Percentiles rank a stretch among this genome's conserved stretches.
These are phyloP conservation scores for Ensete ventricosum DNA, from an alignment of 176 grass and related monocot species.

Conservation along the genomic window DNA sequence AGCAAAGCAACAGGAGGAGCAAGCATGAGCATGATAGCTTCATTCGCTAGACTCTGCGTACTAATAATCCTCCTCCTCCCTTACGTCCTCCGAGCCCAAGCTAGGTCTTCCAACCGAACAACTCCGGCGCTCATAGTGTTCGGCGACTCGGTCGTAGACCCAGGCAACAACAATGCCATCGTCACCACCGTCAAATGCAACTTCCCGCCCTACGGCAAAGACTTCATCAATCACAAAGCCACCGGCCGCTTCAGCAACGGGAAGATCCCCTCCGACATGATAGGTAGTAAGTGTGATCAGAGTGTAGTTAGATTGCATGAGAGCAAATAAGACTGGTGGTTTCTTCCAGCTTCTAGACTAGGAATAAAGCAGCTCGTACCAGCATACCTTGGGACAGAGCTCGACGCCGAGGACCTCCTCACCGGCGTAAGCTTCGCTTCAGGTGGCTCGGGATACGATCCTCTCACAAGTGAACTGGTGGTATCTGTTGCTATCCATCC, in stretches of 20 bases:
- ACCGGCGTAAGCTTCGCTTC: constrained; percentile 90
- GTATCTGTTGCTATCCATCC: constrained; percentile 8
- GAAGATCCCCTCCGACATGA: constrained; percentile 50
- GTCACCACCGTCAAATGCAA: constrained; percentile 32
- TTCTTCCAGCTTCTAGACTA: constrained; percentile 37
- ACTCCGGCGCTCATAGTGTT: constrained; percentile 50
- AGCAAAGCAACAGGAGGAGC: background rate
- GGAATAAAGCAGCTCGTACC: constrained; percentile 69
- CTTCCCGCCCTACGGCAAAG: constrained; percentile 61
- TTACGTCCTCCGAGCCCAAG: background rate
- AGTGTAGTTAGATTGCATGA: no score
- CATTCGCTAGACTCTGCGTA: constrained; percentile 18
- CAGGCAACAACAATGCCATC: constrained; percentile 75
- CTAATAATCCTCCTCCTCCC: background rate
- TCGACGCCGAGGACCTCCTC: constrained; percentile 63
- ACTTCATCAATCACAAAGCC: constrained; percentile 47
- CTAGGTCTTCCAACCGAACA: background rate
- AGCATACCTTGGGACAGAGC: constrained; percentile 57
- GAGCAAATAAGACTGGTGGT: background rate
- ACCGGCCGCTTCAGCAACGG: constrained; percentile 85
- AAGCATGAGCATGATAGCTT: background rate
- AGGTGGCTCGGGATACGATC: constrained; percentile 58
- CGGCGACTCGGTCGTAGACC: constrained; percentile 69
- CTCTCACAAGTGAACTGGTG: constrained; percentile 59
- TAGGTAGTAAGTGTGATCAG: constrained; percentile 27